A percentile compares a stretch with the other conserved stretches of the same genome.
Evolutionary conservation across 2,329 filamentous ascomycete species (phyloP).

Genomic region (Stagonosporopsis vannaccii): DNA sequence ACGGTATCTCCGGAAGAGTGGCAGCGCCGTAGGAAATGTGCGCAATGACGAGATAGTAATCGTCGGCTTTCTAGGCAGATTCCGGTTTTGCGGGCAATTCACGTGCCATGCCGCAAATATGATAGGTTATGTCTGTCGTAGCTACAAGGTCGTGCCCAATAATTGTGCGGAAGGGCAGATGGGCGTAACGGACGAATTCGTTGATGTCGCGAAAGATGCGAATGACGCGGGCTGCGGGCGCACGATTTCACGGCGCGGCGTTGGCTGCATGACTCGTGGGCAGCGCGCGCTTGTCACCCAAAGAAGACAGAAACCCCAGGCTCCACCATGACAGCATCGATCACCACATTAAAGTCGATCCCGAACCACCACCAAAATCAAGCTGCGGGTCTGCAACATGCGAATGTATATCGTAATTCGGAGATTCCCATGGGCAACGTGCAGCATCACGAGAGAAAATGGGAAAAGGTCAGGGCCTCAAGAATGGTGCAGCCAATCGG

Average conservation of each 20-base stretch:
- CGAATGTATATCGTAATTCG: slow-evolving; percentile 6
- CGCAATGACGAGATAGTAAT: slow-evolving; percentile 9
- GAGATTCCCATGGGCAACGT: slow-evolving; percentile 8
- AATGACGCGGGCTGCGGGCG: slow-evolving; percentile 16
- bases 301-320: slow-evolving; percentile 3
- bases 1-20: background rate
- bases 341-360: slow-evolving; percentile 19
- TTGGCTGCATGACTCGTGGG: slow-evolving; percentile 14
- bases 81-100: background rate
- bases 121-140: background rate
- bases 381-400: slow-evolving; percentile 6
- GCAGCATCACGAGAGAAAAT: slow-evolving; percentile 1
- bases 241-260: slow-evolving; percentile 14
- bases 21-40: slow-evolving; percentile 3
- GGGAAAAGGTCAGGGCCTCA: slow-evolving; percentile 1
- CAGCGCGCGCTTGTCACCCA: slow-evolving; percentile 10
- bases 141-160: slow-evolving; percentile 1
- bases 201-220: slow-evolving; percentile 12
- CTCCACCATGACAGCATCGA: slow-evolving; percentile 18
- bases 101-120: slow-evolving; percentile 5
- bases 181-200: slow-evolving; percentile 16
- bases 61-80: background rate
- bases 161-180: background rate
- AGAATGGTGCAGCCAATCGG: slow-evolving; percentile 11
- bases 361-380: background rate